These are phyloP conservation scores for Dothideomycetes sp. DNA, from an alignment of 2,329 filamentous ascomycete species.

Conservation along the genomic window DNA sequence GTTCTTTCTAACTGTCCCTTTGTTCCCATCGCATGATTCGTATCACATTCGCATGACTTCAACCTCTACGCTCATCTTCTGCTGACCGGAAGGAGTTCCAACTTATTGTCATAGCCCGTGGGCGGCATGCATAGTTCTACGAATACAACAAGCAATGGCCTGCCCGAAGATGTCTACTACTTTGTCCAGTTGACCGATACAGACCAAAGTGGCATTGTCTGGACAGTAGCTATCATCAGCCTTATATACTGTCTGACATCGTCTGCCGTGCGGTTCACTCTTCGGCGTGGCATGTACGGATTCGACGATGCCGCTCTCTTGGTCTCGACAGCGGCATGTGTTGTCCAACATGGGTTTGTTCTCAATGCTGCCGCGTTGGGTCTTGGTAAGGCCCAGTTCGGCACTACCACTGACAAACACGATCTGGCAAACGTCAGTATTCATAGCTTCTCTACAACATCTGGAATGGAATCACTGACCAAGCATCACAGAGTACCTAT, in stretches of 20 bases:
- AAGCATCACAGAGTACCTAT: neutral
- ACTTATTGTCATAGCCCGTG: no score
- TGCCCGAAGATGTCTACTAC: slow-evolving; percentile 7
- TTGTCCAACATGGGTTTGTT: slow-evolving; percentile 4
- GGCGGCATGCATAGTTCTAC: no score
- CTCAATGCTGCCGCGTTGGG: neutral
- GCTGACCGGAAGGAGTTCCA: no score
- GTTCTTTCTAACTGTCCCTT: no score
- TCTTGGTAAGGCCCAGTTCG: no score
- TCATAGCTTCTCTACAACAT: neutral
- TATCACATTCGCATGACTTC: no score
- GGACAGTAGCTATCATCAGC: slow-evolving; percentile 3
- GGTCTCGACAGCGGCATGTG: slow-evolving; percentile 1
- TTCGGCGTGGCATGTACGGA: slow-evolving; percentile 4
- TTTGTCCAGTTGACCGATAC: neutral
- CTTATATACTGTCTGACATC: slow-evolving; percentile 2
- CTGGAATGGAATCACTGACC: neutral
- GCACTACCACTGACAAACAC: no score
- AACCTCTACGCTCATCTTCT: no score
- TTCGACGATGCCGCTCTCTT: slow-evolving; percentile 9
- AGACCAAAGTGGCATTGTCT: slow-evolving; percentile 1
- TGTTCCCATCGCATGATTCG: no score
- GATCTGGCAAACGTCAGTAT: neutral
- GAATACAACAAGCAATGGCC: no score
- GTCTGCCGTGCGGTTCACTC: neutral